phyloP scores from a whole-genome alignment of 1,139 yeast species.

The Saccharomycopsis phalli region DNA sequence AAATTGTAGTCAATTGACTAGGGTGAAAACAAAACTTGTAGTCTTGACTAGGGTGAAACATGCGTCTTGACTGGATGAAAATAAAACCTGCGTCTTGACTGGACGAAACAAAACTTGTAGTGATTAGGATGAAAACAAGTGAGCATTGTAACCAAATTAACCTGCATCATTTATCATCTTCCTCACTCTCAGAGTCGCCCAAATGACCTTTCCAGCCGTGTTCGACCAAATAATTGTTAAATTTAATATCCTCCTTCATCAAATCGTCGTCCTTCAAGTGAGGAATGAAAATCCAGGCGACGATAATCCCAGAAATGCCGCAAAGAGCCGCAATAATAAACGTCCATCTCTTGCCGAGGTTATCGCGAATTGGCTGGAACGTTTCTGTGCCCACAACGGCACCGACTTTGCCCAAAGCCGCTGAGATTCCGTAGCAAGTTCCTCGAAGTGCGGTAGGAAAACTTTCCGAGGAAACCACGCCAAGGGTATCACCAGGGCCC shows the following conservation, averaged over 20 bases:
- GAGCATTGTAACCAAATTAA: no score
- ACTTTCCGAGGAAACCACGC: slow-evolving; percentile 57
- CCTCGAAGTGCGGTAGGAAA: slow-evolving; percentile 74
- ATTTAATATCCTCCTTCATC: slow-evolving; percentile 53
- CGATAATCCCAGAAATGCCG: slow-evolving; percentile 58
- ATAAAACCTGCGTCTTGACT: no score
- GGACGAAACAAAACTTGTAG: no score
- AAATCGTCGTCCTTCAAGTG: slow-evolving; percentile 61
- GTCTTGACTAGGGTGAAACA: no score
- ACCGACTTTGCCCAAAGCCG: slow-evolving; percentile 48
- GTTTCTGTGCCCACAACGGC: slow-evolving; percentile 44
- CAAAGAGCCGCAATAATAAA: slow-evolving; percentile 61
- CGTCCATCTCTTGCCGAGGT: slow-evolving; percentile 36
- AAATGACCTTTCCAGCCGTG: slow-evolving; percentile 61
- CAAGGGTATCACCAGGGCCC: slow-evolving; percentile 75
- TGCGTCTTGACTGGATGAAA: no score
- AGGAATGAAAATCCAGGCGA: slow-evolving; percentile 56
- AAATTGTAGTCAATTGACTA: no score
- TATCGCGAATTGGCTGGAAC: slow-evolving; percentile 34
- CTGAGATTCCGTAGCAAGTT: slow-evolving; percentile 44
- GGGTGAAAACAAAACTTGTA: no score
- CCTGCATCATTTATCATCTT: no score
- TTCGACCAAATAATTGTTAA: slow-evolving; percentile 50
- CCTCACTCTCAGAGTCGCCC: slow-evolving; percentile 30
- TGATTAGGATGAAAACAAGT: no score